A percentile compares a stretch with the other conserved stretches of the same genome.
Evolutionary conservation across 176 grass and related monocot genomes (phyloP).

Genomic region (Oryza rufipogon): DNA sequence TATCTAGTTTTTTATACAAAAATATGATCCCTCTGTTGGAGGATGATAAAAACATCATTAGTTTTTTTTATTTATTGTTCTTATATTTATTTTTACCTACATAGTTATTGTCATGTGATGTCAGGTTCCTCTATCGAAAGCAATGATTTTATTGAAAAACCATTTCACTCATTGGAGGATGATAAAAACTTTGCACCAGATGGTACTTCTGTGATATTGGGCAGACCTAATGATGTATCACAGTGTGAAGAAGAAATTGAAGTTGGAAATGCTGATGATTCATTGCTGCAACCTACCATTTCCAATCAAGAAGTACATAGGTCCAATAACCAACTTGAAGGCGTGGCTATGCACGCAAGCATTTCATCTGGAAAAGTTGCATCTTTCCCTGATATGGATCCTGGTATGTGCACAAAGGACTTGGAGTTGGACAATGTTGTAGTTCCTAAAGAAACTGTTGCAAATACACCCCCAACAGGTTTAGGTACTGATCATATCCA

Average conservation of each 20-base stretch:
- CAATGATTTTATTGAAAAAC: constrained; percentile 40
- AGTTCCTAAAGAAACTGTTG: constrained; percentile 32
- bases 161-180: constrained; percentile 40
- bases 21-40: constrained; percentile 8
- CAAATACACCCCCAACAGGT: neutral
- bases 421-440: constrained; percentile 30
- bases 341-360: constrained; percentile 16
- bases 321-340: constrained; percentile 27
- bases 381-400: constrained; percentile 26
- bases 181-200: constrained; percentile 36
- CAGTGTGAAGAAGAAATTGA: constrained; percentile 45
- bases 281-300: constrained; percentile 30
- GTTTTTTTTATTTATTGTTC: neutral
- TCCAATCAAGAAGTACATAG: constrained; percentile 31
- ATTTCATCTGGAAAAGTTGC: constrained; percentile 37
- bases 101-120: constrained; percentile 36
- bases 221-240: constrained; percentile 46
- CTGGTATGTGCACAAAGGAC: constrained; percentile 38
- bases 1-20: constrained; percentile 22
- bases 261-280: constrained; percentile 46
- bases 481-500: constrained; percentile 26
- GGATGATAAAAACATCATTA: too few relatives aligned
- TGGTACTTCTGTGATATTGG: constrained; percentile 40
- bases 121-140: constrained; percentile 51
- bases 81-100: constrained; percentile 25